These are phyloP conservation scores for Cercophora newfieldiana DNA, from an alignment of 495 filamentous ascomycete species.

Conservation along the genomic window DNA sequence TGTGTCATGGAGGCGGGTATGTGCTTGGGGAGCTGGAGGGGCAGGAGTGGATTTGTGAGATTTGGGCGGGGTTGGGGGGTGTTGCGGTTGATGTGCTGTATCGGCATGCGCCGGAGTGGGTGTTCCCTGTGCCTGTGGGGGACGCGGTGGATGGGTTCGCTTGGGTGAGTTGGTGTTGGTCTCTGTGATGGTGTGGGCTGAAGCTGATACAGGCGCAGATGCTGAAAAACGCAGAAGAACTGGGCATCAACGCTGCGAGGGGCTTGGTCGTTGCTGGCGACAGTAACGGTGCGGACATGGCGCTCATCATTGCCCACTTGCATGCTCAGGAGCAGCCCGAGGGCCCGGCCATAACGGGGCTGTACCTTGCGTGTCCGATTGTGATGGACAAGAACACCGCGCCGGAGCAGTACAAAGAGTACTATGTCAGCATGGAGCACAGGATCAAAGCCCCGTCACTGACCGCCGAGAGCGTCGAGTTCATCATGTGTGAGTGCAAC, in stretches of 20 bases:
- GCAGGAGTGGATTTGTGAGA: slow-evolving; percentile 5
- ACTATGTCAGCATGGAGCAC: slow-evolving; percentile 6
- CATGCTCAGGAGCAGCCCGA: not conserved
- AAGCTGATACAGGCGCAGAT: not conserved
- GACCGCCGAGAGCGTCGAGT: not conserved
- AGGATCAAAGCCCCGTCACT: not conserved
- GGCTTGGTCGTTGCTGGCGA: not conserved
- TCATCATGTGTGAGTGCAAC: not conserved
- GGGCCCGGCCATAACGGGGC: not conserved
- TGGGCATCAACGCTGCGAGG: not conserved
- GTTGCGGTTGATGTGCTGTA: slow-evolving; percentile 9
- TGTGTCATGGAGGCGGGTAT: slow-evolving; percentile 6
- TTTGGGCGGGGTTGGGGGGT: not conserved
- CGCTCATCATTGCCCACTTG: slow-evolving; percentile 2
- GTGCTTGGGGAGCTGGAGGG: slow-evolving; percentile 3
- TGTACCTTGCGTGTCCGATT: slow-evolving; percentile 6
- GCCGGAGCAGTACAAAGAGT: slow-evolving; percentile 10
- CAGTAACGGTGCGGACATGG: slow-evolving; percentile 6
- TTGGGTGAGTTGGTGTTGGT: slow-evolving; percentile 5
- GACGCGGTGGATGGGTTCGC: slow-evolving; percentile 4
- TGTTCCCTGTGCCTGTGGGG: not conserved
- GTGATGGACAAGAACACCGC: not conserved
- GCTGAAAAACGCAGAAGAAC: not conserved
- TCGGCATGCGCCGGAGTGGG: slow-evolving; percentile 4
- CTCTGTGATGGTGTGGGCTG: not conserved